These are phyloP conservation scores for Thelephora terrestris DNA, from an alignment of 1,284 basidiomycete genomes.

Conservation along the genomic window DNA sequence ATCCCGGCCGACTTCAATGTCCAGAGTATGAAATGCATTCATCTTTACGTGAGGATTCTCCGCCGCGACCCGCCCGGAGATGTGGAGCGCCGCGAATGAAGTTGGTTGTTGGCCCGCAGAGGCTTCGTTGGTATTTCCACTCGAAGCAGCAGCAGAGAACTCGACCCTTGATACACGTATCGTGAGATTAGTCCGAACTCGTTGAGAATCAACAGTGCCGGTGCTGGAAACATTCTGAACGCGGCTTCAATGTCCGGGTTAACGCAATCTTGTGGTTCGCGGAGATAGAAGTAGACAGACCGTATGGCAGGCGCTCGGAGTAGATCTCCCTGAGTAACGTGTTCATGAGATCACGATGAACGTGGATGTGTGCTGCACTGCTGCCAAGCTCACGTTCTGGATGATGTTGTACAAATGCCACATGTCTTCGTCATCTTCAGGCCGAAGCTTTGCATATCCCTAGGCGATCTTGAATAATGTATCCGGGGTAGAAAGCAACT, in stretches of 20 bases:
- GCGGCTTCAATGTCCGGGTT: constrained; percentile 29
- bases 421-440: constrained; percentile 97
- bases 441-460: constrained; percentile 86
- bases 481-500: not conserved
- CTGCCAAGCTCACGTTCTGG: constrained; percentile 38
- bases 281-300: constrained; percentile 23
- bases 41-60: constrained; percentile 92
- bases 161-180: constrained; percentile 63
- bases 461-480: constrained; percentile 20
- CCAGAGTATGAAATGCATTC: constrained; percentile 93
- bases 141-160: constrained; percentile 51
- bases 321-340: constrained; percentile 54
- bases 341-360: constrained; percentile 1
- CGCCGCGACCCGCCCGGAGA: constrained; percentile 81
- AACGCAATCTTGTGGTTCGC: constrained; percentile 2
- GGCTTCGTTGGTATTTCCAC: constrained; percentile 33
- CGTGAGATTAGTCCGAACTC: constrained; percentile 81
- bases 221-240: constrained; percentile 80
- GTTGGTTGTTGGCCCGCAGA: constrained; percentile 22
- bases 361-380: not conserved
- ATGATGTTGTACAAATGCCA: constrained; percentile 99
- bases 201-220: constrained; percentile 87
- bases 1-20: constrained; percentile 88
- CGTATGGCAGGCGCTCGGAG: constrained; percentile 87
- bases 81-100: constrained; percentile 65